phyloP scores from a whole-genome alignment of 1,139 yeast species.

The Pneumocystis oryctolagi region DNA sequence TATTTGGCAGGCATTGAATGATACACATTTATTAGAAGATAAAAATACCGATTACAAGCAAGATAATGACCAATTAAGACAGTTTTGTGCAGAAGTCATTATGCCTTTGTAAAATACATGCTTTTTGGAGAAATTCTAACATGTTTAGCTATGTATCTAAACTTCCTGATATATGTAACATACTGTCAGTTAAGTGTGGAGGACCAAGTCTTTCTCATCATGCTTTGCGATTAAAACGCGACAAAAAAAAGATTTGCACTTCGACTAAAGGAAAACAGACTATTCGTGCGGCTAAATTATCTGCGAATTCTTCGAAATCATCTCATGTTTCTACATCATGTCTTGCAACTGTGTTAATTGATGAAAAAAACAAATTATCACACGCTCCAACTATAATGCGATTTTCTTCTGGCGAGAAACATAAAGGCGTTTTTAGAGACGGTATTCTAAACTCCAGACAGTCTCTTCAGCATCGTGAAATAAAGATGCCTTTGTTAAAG shows the following conservation, averaged over 20 bases:
- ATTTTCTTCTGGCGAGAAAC: background rate
- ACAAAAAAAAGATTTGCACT: background rate
- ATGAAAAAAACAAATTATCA: background rate
- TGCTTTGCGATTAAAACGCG: background rate
- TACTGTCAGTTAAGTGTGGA: background rate
- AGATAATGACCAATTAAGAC: background rate
- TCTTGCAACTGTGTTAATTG: background rate
- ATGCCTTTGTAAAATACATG: background rate
- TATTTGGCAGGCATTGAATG: background rate
- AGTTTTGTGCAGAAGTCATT: background rate
- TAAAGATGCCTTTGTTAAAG: background rate
- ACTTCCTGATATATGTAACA: background rate
- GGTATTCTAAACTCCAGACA: background rate
- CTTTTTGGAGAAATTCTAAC: background rate
- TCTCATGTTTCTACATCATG: background rate
- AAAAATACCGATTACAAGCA: background rate
- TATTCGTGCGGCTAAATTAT: background rate
- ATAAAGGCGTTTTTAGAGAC: background rate
- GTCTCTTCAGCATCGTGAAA: background rate
- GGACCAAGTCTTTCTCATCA: background rate
- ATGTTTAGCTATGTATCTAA: background rate
- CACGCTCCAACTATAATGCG: background rate
- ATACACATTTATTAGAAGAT: background rate
- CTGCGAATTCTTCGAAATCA: background rate
- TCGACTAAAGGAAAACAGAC: background rate